Evolutionary conservation across 805 yeast genomes (phyloP).

Genomic region (baker's yeast (Saccharomyces cerevisiae)): DNA sequence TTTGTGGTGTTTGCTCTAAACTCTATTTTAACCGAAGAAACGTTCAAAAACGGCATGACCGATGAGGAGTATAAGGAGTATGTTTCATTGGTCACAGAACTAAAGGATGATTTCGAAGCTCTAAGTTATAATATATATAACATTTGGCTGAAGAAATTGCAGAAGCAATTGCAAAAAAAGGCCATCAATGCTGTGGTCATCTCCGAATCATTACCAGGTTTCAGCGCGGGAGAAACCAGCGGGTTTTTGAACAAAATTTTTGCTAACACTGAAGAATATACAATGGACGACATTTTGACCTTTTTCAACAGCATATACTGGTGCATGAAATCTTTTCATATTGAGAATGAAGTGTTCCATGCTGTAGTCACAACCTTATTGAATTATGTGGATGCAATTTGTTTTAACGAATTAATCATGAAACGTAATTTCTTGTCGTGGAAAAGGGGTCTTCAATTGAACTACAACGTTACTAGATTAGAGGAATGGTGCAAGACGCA

Average conservation of each 20-base stretch:
- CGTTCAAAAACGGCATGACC: conserved; percentile 73
- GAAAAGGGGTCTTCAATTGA: conserved; percentile 96
- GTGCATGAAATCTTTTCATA: conserved; percentile 85
- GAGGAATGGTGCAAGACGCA: conserved; percentile 98
- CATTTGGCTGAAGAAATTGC: conserved; percentile 94
- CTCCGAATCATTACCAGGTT: conserved; percentile 93
- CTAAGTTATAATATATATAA: conserved; percentile 89
- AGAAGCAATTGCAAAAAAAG: conserved; percentile 81
- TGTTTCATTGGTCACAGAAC: conserved; percentile 78
- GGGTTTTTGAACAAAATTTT: conserved; percentile 81
- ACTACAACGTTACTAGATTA: conserved; percentile 89
- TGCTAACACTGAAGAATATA: conserved; percentile 59
- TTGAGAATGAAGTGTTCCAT: conserved; percentile 76
- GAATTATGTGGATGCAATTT: conserved; percentile 79
- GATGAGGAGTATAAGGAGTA: conserved; percentile 87
- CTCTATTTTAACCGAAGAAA: conserved; percentile 80
- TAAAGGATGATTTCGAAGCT: conserved; percentile 88
- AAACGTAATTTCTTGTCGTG: conserved; percentile 89
- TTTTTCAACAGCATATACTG: conserved; percentile 85
- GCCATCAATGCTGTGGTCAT: conserved; percentile 91
- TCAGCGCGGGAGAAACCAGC: conserved; percentile 72
- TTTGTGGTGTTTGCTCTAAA: conserved; percentile 90
- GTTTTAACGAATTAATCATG: conserved; percentile 93
- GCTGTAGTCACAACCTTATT: conserved; percentile 78
- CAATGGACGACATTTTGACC: conserved; percentile 90